Evolutionary conservation across 768 basidiomycete genomes (phyloP).

Genomic region (Leccinum barrowsii): DNA sequence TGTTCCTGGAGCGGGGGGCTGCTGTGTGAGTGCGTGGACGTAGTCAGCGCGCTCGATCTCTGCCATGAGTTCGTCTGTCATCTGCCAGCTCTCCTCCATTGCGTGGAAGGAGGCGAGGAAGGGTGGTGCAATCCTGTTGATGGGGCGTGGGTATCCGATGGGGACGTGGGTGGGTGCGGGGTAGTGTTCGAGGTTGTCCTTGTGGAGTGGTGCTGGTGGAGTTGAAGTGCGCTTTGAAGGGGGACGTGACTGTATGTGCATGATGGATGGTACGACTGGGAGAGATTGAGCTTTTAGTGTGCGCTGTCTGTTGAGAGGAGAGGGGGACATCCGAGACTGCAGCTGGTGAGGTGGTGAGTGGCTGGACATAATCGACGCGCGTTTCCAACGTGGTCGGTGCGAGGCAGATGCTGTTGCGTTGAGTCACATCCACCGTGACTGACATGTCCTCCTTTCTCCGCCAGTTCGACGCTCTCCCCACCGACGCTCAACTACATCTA

Average conservation of each 20-base stretch:
- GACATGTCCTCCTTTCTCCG: constrained; percentile 31
- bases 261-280: constrained; percentile 56
- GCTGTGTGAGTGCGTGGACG: constrained; percentile 52
- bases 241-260: constrained; percentile 47
- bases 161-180: constrained; percentile 20
- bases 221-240: constrained; percentile 32
- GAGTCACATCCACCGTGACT: neutral
- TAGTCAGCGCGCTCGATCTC: constrained; percentile 72
- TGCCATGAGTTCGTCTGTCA: constrained; percentile 67
- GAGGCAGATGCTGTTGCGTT: constrained; percentile 25
- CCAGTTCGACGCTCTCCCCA: constrained; percentile 49
- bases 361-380: constrained; percentile 56
- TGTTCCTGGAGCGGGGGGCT: constrained; percentile 34
- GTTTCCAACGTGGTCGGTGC: constrained; percentile 61
- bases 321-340: constrained; percentile 26
- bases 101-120: constrained; percentile 56
- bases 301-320: constrained; percentile 47
- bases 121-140: constrained; percentile 51
- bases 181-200: neutral
- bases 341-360: constrained; percentile 36
- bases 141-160: constrained; percentile 62
- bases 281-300: constrained; percentile 57
- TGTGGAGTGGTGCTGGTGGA: constrained; percentile 18
- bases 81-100: constrained; percentile 57
- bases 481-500: constrained; percentile 46